Base-by-base conservation (phyloP, 1,284 basidiomycete genomes). In the Trametes polyzona region DNA sequence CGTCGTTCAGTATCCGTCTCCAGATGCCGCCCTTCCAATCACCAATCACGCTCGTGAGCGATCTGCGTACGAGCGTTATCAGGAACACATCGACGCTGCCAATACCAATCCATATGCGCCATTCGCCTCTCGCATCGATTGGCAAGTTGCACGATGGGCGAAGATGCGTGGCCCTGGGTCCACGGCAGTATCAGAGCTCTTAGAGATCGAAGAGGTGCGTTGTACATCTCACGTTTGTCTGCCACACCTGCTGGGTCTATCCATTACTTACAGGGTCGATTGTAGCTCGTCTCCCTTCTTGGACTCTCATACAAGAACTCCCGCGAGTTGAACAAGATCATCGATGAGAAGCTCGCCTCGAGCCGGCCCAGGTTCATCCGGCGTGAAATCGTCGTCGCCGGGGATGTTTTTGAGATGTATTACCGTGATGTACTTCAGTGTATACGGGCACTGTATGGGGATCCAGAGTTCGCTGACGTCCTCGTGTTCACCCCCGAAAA, bases 401-500 rank as follows among this genome's bases (percentile, higher is more conserved):
- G 65, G 5, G 59, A 71, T 27, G 32, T 52, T 0, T 67, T 63
- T 47, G 63, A 72, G 17, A 43, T 73, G 2, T 73, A 66, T 57
- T 67, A 41, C 26, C 66, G 70, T 1, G 62, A 73, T 41, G 59
- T 73, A 9, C 24, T 74, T 0, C 66, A 69, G 32, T 67, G 66
- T 26, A 61, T 74, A 10, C 37, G 47, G 4, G 69, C 74, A 36
- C 42, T 76, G 0, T 64, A 75, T 2, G 58, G 69, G 0, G 73
- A 74, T 52, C 71, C 71, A 0, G 51, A 58, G 5, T 76, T 76
- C 37, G 11, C 54, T 1, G 61, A 68, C 0, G 8, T 62, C 5
- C 65, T 74, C 27, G 42, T 49, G 2, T 78, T 71, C 50, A 59
- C 55, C 37, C 76, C 75, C 1, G 65, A 71, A 32, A 62, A 61